These are phyloP conservation scores for Hypoxylon fuscum DNA, from an alignment of 495 filamentous ascomycete species.

Conservation along the genomic window DNA sequence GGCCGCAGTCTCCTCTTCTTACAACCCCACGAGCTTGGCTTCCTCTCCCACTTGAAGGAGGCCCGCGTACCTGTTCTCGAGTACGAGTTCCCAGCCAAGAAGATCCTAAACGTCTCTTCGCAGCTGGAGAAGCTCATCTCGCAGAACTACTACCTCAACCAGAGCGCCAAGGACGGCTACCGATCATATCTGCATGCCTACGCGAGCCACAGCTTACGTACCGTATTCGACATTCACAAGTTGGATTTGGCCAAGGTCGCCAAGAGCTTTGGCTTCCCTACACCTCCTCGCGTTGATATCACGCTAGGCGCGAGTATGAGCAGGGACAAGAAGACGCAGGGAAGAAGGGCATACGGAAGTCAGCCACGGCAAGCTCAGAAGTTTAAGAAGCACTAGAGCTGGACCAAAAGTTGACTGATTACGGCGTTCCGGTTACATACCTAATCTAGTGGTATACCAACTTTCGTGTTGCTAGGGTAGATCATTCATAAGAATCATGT, in stretches of 20 bases:
- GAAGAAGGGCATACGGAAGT: constrained; percentile 81
- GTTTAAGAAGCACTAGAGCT: constrained; percentile 33
- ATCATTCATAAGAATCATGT: constrained; percentile 3
- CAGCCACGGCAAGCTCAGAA: constrained; percentile 57
- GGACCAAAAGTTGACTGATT: not conserved
- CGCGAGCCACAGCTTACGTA: constrained; percentile 86
- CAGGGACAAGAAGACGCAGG: constrained; percentile 82
- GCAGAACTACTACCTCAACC: constrained; percentile 96
- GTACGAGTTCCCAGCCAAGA: constrained; percentile 91
- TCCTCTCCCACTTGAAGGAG: constrained; percentile 90
- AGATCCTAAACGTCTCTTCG: constrained; percentile 92
- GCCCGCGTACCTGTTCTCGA: constrained; percentile 93
- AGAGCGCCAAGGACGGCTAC: constrained; percentile 74
- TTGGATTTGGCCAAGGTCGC: constrained; percentile 93
- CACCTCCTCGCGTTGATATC: constrained; percentile 92
- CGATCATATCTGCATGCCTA: constrained; percentile 94
- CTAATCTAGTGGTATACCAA: constrained; percentile 29
- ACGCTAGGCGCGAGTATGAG: constrained; percentile 86
- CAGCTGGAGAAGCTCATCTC: constrained; percentile 94
- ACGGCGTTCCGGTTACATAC: constrained; percentile 23
- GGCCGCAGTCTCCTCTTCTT: constrained; percentile 90
- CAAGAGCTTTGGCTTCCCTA: constrained; percentile 89
- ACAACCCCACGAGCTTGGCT: constrained; percentile 90
- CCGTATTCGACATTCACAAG: constrained; percentile 93
- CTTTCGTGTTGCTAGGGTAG: constrained; percentile 15